Evolutionary conservation across 164 flowering plant genomes (phyloP).

Genomic region (Euptelea pleiosperma): DNA sequence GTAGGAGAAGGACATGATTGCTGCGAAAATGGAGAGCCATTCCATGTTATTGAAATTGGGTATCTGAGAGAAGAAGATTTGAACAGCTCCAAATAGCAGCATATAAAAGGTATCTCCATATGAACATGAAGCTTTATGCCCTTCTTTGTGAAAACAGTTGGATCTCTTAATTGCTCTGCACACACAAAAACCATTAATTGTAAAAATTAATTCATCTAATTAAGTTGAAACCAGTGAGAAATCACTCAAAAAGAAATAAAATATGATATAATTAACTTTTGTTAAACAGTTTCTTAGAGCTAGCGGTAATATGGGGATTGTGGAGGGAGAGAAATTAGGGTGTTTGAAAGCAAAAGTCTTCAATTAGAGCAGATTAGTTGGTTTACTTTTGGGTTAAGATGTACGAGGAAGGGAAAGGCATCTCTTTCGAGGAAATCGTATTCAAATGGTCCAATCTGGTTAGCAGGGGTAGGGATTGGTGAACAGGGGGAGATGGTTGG

Average conservation of each 20-base stretch:
- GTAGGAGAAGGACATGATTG: slow-evolving; percentile 60
- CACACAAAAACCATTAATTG: neutral
- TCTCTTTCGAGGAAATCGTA: no score
- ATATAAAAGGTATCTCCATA: slow-evolving; percentile 41
- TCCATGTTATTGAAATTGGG: slow-evolving; percentile 64
- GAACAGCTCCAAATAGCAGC: slow-evolving; percentile 63
- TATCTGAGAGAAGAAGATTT: slow-evolving; percentile 63
- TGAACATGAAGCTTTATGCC: slow-evolving; percentile 53
- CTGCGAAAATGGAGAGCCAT: slow-evolving; percentile 41
- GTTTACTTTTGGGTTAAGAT: no score
- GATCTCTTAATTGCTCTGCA: slow-evolving; percentile 71
- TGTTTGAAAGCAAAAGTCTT: no score
- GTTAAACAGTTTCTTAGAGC: neutral
- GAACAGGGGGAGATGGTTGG: no score
- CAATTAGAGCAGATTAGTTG: no score
- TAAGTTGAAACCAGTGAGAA: neutral
- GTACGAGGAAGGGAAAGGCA: no score
- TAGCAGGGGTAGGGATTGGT: no score
- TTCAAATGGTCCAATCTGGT: no score
- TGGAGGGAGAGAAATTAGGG: no score
- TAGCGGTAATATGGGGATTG: neutral
- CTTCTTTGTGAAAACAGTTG: slow-evolving; percentile 65
- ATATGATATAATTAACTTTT: neutral
- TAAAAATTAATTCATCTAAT: neutral
- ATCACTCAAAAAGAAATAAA: neutral